These are phyloP conservation scores for Cystobasidium ongulense DNA, from an alignment of 768 basidiomycete genomes.

Conservation along the genomic window DNA sequence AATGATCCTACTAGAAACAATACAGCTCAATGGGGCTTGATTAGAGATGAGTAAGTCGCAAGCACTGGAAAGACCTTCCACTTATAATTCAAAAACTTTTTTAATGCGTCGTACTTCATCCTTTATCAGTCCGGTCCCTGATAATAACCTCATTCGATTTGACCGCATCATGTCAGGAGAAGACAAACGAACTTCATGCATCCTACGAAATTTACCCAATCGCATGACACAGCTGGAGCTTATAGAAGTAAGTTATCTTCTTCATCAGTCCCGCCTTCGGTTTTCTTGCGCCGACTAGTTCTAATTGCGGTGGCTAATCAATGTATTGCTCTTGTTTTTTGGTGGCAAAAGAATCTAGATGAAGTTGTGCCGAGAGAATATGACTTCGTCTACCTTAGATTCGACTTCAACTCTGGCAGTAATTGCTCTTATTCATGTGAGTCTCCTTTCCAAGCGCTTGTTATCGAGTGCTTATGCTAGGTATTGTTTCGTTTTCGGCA, in stretches of 20 bases:
- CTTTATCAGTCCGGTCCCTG: constrained; percentile 32
- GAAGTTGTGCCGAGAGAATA: constrained; percentile 15
- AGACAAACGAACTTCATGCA: constrained; percentile 44
- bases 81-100: not conserved
- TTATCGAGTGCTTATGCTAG: no score
- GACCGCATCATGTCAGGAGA: constrained; percentile 64
- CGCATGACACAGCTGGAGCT: constrained; percentile 47
- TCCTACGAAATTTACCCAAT: constrained; percentile 89
- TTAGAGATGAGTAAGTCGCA: constrained; percentile 27
- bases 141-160: constrained; percentile 58
- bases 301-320: not conserved
- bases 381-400: constrained; percentile 56
- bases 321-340: constrained; percentile 37
- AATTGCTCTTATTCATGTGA: constrained; percentile 58
- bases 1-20: not conserved
- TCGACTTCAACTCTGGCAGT: constrained; percentile 42
- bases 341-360: constrained; percentile 7
- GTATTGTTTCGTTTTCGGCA: no score
- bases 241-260: not conserved
- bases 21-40: constrained; percentile 15
- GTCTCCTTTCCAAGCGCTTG: constrained; percentile 45
- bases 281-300: constrained; percentile 19
- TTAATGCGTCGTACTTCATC: not conserved
- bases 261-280: not conserved
- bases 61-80: not conserved